Evolutionary conservation across 2,329 filamentous ascomycete species (phyloP).

Genomic region (Arthrinium puccinioides): DNA sequence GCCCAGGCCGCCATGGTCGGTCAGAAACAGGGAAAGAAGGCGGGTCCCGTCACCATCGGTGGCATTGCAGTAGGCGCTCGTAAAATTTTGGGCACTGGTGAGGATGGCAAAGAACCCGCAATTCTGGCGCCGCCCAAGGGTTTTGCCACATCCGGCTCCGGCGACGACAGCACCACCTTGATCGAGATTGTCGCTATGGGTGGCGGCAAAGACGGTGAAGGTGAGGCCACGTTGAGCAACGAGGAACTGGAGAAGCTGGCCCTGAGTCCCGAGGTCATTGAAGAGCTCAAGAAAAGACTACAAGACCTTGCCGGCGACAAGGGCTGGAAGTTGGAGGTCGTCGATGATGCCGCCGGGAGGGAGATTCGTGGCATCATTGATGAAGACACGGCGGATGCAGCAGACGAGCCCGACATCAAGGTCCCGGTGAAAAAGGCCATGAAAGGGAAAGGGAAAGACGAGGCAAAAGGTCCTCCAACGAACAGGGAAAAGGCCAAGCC

Average conservation of each 20-base stretch:
- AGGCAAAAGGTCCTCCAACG: no score
- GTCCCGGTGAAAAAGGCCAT: no score
- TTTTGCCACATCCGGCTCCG: slow-evolving; percentile 23
- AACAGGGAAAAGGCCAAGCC: no score
- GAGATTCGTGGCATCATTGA: slow-evolving; percentile 68
- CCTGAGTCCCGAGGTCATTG: slow-evolving; percentile 58
- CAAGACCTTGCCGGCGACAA: slow-evolving; percentile 61
- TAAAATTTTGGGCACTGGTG: slow-evolving; percentile 37
- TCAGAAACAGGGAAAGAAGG: slow-evolving; percentile 15
- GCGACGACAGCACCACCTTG: slow-evolving; percentile 18
- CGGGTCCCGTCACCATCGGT: slow-evolving; percentile 34
- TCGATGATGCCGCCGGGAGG: slow-evolving; percentile 57
- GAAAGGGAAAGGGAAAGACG: slow-evolving; percentile 11
- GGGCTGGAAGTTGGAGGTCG: slow-evolving; percentile 74
- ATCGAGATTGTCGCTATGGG: slow-evolving; percentile 39
- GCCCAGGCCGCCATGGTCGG: slow-evolving; percentile 28
- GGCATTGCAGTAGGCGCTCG: slow-evolving; percentile 46
- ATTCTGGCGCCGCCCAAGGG: slow-evolving; percentile 13
- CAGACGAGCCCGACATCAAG: slow-evolving; percentile 24
- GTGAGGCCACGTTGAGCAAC: slow-evolving; percentile 54
- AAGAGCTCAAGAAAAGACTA: slow-evolving; percentile 61
- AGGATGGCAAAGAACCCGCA: slow-evolving; percentile 38
- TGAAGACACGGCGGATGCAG: slow-evolving; percentile 43
- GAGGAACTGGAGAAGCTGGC: slow-evolving; percentile 63
- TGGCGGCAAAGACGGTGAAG: slow-evolving; percentile 41